Evolutionary conservation across 169 alveolate species (phyloP), one percentile per base, ranked within the genome.

Genomic region (Plasmodium reichenowi): DNA sequence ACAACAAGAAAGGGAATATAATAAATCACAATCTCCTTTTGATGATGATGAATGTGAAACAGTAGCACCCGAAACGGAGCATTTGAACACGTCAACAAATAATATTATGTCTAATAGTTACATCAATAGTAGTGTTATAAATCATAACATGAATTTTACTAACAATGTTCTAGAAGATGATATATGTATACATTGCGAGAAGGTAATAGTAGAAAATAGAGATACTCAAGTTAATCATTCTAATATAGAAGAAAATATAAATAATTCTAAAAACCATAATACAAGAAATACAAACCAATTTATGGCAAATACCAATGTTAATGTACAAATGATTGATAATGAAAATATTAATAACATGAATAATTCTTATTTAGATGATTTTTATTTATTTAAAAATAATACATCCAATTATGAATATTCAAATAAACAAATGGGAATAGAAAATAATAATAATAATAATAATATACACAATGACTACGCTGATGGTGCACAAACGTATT

Each of bases 31-130:
- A 20, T 72, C 76, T 4, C 92, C 88, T 7, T 58, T 64, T 22
- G 95, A 76, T 68, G 93, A 70, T 24, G 95, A 92, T 62, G 95
- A 92, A 74, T 88, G 93, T 63, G 95, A 92, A 71, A 92, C 93
- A 6, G 92, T 76, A 13, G 80, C 93, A 17, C 95, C 95, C 0
- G 93, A 92, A 13, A 60, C 78, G 5, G 93, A 70, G 22, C 78
- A 70, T 6, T 48, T 20, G 47, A 24, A 70, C 15, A 47, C 50
- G 17, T 12, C 29, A 8, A 45, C 47, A 20, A 50, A 22, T 20
- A 70, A 70, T 70, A 70, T 45, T 2, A 70, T 70, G 12, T 17
- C 63, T 20, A 70, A 48, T 17, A 47, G 50, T 47, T 70, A 24
- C 20, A 38, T 70, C 1, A 54, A 54, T 10, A 70, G 66, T n/a